These are phyloP conservation scores for Sporothrix globosa DNA, from an alignment of 2,329 filamentous ascomycete species.

Conservation along the genomic window DNA sequence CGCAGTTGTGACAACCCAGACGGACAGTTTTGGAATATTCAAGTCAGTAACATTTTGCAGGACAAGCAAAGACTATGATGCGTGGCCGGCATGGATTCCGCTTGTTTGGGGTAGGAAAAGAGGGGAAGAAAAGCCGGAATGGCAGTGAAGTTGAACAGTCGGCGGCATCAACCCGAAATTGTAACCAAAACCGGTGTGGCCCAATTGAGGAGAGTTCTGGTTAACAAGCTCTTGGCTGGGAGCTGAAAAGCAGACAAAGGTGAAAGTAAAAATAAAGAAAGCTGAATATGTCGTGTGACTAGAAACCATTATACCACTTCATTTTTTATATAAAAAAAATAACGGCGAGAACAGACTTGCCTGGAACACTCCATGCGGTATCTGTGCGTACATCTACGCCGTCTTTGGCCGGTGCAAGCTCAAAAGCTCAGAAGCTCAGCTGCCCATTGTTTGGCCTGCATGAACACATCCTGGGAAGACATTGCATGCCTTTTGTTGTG, in stretches of 20 bases:
- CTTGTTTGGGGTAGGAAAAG: neutral
- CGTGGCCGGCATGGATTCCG: neutral
- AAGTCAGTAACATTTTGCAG: no score
- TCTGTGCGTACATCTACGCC: neutral
- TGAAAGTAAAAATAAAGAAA: neutral
- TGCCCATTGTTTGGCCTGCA: neutral
- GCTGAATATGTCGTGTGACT: neutral
- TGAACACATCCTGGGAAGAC: neutral
- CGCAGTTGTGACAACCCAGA: neutral
- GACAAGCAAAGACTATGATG: neutral
- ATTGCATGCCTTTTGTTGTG: neutral
- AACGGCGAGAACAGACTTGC: neutral
- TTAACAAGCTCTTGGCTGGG: neutral
- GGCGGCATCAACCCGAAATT: slow-evolving; percentile 14
- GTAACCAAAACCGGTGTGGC: neutral
- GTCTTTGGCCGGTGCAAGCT: neutral
- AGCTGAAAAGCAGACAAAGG: neutral
- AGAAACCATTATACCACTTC: neutral
- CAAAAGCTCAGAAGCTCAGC: neutral
- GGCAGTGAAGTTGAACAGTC: neutral
- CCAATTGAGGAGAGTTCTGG: neutral
- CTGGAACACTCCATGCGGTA: neutral
- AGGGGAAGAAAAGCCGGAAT: neutral
- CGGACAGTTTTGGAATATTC: neutral
- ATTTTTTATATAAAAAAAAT: neutral